Evolutionary conservation across 2,329 filamentous ascomycete species (phyloP), one percentile per base, ranked within the genome.

Genomic region (Aspergillus sp.): DNA sequence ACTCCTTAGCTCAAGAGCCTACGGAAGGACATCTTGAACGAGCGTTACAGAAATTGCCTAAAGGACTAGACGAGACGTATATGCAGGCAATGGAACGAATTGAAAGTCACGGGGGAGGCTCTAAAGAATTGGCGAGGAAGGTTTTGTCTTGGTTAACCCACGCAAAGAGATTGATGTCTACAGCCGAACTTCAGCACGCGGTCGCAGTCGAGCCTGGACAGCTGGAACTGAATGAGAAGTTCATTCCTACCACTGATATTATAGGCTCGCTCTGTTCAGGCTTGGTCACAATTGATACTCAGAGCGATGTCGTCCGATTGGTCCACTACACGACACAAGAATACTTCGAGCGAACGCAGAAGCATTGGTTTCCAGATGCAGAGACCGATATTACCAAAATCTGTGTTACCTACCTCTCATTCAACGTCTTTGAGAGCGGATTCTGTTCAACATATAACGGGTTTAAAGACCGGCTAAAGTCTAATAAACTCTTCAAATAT

Each of bases 61-160:
- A 40, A 13, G 70, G 69, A 8, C 58, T 61, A 3, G 47, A 60
- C 11, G 41, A 63, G 3, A 71, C 73, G 0, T 83, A 82, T 44
- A 51, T 67, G 0, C 54, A 72, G 0, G 70, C 73, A 0, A 74
- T 81, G 62, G 36, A 71, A 2, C 63, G 76, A 17, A 78, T 81
- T 24, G 46, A 71, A n/a, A 52, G 57, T 0, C 76, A 81, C 45
- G 9, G 57, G 0, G 1, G 47, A 1, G 70, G 66, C 3, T 55
- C 67, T 9, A 35, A 41, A n/a, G 50, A 67, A 0, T 62, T 78
- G 36, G 78, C 78, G 0, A 72, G 65, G 6, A 50, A 71, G 16
- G 62, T 67, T 2, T 50, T 80, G 0, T 62, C 63, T 0, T 80
- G 74, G 77, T 70, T 80, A 9, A 65, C 63, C 0, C 74, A 52